A percentile compares a stretch with the other conserved stretches of the same genome.
Evolutionary conservation across 2,329 filamentous ascomycete species (phyloP).

Genomic region (Xylaria hypoxylon): DNA sequence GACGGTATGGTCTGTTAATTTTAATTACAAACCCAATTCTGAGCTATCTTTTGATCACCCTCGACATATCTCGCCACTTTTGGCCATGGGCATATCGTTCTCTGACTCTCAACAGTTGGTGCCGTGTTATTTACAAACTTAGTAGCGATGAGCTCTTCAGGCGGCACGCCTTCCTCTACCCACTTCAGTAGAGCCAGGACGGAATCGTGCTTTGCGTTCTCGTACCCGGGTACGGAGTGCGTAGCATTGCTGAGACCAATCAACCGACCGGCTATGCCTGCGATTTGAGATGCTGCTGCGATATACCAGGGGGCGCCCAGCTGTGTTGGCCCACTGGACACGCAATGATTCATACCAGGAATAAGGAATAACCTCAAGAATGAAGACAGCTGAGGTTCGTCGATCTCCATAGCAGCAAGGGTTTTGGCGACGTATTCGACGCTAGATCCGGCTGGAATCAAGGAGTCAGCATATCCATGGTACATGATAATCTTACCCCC

Average conservation of each 20-base stretch:
- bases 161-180: slow-evolving; percentile 58
- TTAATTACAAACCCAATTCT: slow-evolving; percentile 36
- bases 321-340: slow-evolving; percentile 48
- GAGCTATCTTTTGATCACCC: slow-evolving; percentile 36
- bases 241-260: slow-evolving; percentile 51
- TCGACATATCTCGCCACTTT: slow-evolving; percentile 36
- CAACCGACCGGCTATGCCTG: slow-evolving; percentile 34
- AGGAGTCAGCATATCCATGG: slow-evolving; percentile 57
- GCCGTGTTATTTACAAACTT: slow-evolving; percentile 54
- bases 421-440: slow-evolving; percentile 58
- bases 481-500: slow-evolving; percentile 60
- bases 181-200: slow-evolving; percentile 61
- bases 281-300: slow-evolving; percentile 31
- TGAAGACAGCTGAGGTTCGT: slow-evolving; percentile 50
- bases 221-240: slow-evolving; percentile 55
- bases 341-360: slow-evolving; percentile 62
- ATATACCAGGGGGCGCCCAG: slow-evolving; percentile 49
- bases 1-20: neutral
- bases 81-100: slow-evolving; percentile 42
- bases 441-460: slow-evolving; percentile 56
- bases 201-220: slow-evolving; percentile 40
- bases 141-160: slow-evolving; percentile 52
- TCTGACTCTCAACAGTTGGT: slow-evolving; percentile 40
- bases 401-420: slow-evolving; percentile 56
- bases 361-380: slow-evolving; percentile 58